phyloP scores from a whole-genome alignment of 2,329 filamentous ascomycete genomes.

The Lachnellula suecica region DNA sequence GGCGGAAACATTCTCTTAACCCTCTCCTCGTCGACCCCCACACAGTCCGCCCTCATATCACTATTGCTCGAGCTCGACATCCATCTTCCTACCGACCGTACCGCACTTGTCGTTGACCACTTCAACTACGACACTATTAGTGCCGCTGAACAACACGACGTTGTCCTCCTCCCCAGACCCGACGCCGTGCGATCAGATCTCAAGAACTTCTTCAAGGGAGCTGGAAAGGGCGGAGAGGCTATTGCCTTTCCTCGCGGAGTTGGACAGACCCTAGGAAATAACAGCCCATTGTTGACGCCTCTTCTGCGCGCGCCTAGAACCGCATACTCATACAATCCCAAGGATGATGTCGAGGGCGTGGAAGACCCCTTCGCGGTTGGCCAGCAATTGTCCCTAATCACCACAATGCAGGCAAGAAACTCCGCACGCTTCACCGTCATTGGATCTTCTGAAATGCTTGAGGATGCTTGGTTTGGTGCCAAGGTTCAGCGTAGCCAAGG shows the following conservation, averaged over 20 bases:
- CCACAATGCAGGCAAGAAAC: conserved; percentile 86
- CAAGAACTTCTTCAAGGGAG: conserved; percentile 74
- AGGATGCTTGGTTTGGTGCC: conserved; percentile 85
- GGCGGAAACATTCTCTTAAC: conserved; percentile 89
- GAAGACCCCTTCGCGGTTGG: conserved; percentile 87
- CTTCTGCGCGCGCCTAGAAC: conserved; percentile 80
- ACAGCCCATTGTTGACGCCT: conserved; percentile 73
- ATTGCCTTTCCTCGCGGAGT: conserved; percentile 81
- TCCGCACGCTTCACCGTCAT: conserved; percentile 85
- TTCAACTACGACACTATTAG: conserved; percentile 85
- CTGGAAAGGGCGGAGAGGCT: conserved; percentile 50
- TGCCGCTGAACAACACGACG: conserved; percentile 81
- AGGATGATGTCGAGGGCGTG: conserved; percentile 71
- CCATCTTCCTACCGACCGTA: conserved; percentile 80
- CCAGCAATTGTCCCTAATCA: conserved; percentile 80
- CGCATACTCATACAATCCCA: conserved; percentile 91
- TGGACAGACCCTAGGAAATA: conserved; percentile 78
- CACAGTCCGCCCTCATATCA: conserved; percentile 71
- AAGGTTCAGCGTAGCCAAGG: conserved; percentile 57
- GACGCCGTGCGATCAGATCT: conserved; percentile 63
- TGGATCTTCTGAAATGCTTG: conserved; percentile 82
- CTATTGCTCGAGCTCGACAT: conserved; percentile 89
- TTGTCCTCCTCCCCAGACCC: conserved; percentile 75
- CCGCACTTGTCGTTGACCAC: conserved; percentile 86
- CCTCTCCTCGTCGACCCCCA: conserved; percentile 69